phyloP scores from a whole-genome alignment of 805 yeast genomes.

The Novakomyces olei region DNA sequence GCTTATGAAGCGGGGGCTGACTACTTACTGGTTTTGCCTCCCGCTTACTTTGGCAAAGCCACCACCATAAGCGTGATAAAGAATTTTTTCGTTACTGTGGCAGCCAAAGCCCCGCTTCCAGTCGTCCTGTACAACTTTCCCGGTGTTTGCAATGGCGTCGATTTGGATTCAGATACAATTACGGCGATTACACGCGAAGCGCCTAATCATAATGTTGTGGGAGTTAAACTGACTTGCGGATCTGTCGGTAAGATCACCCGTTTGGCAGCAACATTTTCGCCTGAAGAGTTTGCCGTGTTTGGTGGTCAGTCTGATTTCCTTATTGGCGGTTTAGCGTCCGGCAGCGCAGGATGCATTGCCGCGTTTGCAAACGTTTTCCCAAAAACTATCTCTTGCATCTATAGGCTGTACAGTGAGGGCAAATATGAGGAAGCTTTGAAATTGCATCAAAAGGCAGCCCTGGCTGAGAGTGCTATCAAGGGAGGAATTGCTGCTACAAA shows the following conservation, averaged over 20 bases:
- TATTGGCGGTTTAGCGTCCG: slow-evolving; percentile 25
- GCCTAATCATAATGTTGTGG: slow-evolving; percentile 25
- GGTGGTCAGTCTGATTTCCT: slow-evolving; percentile 33
- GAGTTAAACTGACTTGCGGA: slow-evolving; percentile 22
- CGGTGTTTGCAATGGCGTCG: slow-evolving; percentile 25
- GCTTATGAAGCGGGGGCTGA: slow-evolving; percentile 14
- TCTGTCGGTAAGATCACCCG: slow-evolving; percentile 30
- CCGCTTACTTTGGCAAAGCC: slow-evolving; percentile 28
- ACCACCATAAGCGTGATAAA: slow-evolving; percentile 26
- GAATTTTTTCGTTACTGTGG: slow-evolving; percentile 24
- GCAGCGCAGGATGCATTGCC: slow-evolving; percentile 32
- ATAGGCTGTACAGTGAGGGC: slow-evolving; percentile 23
- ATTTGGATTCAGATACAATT: slow-evolving; percentile 20
- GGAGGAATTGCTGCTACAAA: too few relatives aligned
- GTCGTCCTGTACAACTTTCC: slow-evolving; percentile 27
- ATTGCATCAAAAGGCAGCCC: too few relatives aligned
- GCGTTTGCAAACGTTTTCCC: slow-evolving; percentile 34
- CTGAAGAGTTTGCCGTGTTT: slow-evolving; percentile 21
- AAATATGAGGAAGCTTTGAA: slow-evolving; percentile 21
- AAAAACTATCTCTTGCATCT: slow-evolving; percentile 23
- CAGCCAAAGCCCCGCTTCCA: slow-evolving; percentile 23
- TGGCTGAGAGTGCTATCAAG: too few relatives aligned
- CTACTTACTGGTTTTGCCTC: slow-evolving; percentile 19
- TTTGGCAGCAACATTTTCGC: too few relatives aligned
- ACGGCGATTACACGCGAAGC: slow-evolving; percentile 22